Evolutionary conservation across 148 eudicot species (phyloP).

Genomic region (Vaccinium macrocarpon): DNA sequence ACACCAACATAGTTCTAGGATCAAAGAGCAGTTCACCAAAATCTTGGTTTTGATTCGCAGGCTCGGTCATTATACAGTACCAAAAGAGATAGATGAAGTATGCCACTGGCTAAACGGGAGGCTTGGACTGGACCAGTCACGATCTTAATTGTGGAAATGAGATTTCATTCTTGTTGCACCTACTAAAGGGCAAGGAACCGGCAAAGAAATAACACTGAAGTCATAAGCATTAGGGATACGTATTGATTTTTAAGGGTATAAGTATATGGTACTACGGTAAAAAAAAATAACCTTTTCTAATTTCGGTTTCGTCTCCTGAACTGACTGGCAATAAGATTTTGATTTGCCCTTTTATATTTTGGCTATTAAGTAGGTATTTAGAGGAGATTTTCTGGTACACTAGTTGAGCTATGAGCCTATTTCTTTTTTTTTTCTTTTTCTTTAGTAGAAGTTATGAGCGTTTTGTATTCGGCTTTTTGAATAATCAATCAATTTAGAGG

Average conservation of each 20-base stretch:
- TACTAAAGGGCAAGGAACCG: slow-evolving; percentile 5
- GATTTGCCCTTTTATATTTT: not conserved
- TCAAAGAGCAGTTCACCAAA: not conserved
- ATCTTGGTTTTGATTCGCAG: slow-evolving; percentile 37
- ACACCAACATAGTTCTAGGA: not conserved
- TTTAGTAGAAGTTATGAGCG: too few species aligned
- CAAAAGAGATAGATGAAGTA: slow-evolving; percentile 90
- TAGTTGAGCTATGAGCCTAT: slow-evolving; percentile 12
- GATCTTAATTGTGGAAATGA: not conserved
- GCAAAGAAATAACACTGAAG: slow-evolving; percentile 15
- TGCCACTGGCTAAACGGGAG: slow-evolving; percentile 59
- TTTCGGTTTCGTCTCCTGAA: not conserved
- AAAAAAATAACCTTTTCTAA: slow-evolving; percentile 13
- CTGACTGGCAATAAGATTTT: not conserved
- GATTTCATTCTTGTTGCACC: not conserved
- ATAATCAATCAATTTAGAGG: slow-evolving; percentile 9
- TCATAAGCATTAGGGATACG: not conserved
- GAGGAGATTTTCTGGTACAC: slow-evolving; percentile 1
- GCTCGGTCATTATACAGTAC: slow-evolving; percentile 83
- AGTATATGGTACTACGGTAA: slow-evolving; percentile 17
- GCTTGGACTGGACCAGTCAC: slow-evolving; percentile 28
- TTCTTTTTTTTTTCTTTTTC: too few species aligned
- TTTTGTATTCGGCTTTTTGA: slow-evolving; percentile 11
- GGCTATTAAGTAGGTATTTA: slow-evolving; percentile 1
- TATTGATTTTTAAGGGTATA: not conserved